Percentiles rank a stretch among this genome's conserved stretches.
Conservation (phyloP, 257 asterid genomes). For the Fraxinus pennsylvanica region DNA sequence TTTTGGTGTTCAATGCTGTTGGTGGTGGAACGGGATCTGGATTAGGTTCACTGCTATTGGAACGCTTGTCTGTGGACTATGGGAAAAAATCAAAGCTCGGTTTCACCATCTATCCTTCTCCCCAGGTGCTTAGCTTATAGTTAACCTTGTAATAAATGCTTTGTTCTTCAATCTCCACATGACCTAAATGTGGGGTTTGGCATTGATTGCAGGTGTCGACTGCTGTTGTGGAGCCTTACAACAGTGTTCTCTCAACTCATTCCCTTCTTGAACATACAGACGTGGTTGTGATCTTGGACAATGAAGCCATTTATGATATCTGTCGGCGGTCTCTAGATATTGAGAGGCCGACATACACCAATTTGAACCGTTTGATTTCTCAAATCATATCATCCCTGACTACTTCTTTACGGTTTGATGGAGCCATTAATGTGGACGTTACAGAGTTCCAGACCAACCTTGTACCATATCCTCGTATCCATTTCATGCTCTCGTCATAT, state of each 20-base stretch:
- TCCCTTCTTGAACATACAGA: slow-evolving; percentile 21
- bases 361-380: slow-evolving; percentile 20
- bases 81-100: not conserved
- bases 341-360: slow-evolving; percentile 13
- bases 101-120: not conserved
- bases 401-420: slow-evolving; percentile 17
- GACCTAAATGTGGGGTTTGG: not conserved
- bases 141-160: not conserved
- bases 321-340: slow-evolving; percentile 16
- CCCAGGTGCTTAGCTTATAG: not conserved
- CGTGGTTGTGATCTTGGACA: slow-evolving; percentile 14
- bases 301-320: slow-evolving; percentile 20
- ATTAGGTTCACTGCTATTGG: not conserved
- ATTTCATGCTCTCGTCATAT: slow-evolving; percentile 20
- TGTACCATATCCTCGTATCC: slow-evolving; percentile 19
- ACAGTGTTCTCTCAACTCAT: slow-evolving; percentile 20
- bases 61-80: not conserved
- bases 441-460: slow-evolving; percentile 22
- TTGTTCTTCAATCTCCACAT: not conserved
- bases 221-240: slow-evolving; percentile 21
- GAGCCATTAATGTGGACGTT: slow-evolving; percentile 17
- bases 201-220: slow-evolving; percentile 16
- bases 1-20: not conserved
- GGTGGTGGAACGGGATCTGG: not conserved
- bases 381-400: slow-evolving; percentile 17